These are phyloP conservation scores for Didymella pomorum DNA, from an alignment of 2,329 filamentous ascomycete species.

Conservation along the genomic window DNA sequence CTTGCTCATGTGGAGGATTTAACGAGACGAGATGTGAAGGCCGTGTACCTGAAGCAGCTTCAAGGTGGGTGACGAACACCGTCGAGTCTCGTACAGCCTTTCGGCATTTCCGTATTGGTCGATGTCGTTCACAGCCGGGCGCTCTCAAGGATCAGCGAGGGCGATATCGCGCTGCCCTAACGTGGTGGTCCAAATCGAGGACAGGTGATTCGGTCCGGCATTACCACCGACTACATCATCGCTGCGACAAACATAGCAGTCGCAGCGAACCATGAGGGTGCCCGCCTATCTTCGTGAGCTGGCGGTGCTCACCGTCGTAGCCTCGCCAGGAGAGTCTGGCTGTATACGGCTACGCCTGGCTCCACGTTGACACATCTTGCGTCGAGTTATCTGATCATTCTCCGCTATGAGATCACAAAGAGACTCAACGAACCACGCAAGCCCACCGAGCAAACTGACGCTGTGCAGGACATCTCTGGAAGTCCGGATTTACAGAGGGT, in stretches of 20 bases:
- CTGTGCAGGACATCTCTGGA: constrained; percentile 71
- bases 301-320: not conserved
- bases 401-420: constrained; percentile 23
- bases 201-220: constrained; percentile 33
- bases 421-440: constrained; percentile 12
- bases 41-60: constrained; percentile 78
- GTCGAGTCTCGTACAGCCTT: constrained; percentile 24
- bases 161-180: constrained; percentile 34
- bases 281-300: constrained; percentile 15
- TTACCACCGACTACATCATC: constrained; percentile 28
- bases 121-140: constrained; percentile 16
- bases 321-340: not conserved
- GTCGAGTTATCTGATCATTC: constrained; percentile 20
- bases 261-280: constrained; percentile 25
- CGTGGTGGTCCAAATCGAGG: constrained; percentile 28
- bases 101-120: constrained; percentile 16
- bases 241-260: constrained; percentile 37
- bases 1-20: constrained; percentile 74
- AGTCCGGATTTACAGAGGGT: constrained; percentile 74
- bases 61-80: constrained; percentile 57
- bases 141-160: constrained; percentile 27
- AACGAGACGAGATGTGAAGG: constrained; percentile 75
- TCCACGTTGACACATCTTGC: constrained; percentile 9
- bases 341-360: constrained; percentile 3
- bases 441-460: constrained; percentile 34